Evolutionary conservation across 495 filamentous ascomycete species (phyloP), one percentile per base, ranked within the genome.

Genomic region (Glonium stellatum): DNA sequence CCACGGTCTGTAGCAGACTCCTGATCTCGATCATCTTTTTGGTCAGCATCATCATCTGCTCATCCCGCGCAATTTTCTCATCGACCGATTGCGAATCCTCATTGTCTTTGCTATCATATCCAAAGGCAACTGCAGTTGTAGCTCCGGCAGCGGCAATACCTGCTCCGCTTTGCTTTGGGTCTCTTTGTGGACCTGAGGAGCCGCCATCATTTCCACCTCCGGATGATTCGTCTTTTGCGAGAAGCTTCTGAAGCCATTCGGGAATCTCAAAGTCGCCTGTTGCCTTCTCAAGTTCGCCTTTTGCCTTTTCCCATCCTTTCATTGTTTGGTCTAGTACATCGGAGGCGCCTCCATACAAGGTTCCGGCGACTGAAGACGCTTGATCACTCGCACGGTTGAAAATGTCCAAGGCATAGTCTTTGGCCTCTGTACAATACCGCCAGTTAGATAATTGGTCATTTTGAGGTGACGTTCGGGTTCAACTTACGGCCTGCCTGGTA

Each of bases 1-100:
- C 93, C 49, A 99, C 87, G 19, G 85, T 83, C 68, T 92, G 86
- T 6, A 99, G 77, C 42, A 99, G 90, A 62, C 86, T 90, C 61
- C 95, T 78, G 54, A 99, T 97, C 72, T 99, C 92, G 69, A 99
- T 99, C 93, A 99, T 99, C 73, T 95, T 96, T 75, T 92, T 92
- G 0, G 93, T 99, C 71, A 99, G 78, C 64, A 96, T 77, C 93
- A 99, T 99, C 92, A 99, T 99, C 72, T 99, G 93, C 68, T 99
- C 93, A 69, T 99, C 92, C 67, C 87, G 83, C 4, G 91, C 88
- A 56, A 76, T 75, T 65, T 88, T 79, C 50, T 80, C 79, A 41
- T 81, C 82, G 23, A 74, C 74, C 23, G 87, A 76, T 0, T 75
- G 27, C 12, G 21, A 23, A 15, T 55, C 53, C 12, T 53, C 65